Base-by-base conservation (phyloP, 2,329 filamentous ascomycete genomes). In the Alternaria postmessia region DNA sequence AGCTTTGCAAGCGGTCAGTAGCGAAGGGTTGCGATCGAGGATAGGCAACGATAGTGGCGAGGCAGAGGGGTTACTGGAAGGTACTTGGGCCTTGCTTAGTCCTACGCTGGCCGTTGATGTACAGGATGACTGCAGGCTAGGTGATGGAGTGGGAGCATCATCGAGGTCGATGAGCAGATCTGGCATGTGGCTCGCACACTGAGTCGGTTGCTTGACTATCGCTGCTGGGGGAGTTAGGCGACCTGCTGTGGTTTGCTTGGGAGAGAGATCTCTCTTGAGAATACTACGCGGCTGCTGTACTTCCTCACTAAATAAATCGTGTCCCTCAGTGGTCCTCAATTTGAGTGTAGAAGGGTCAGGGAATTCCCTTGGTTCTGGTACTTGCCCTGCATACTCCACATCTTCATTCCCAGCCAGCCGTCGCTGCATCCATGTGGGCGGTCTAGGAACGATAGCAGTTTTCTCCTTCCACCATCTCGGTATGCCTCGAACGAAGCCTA, bases 401-500 rank as follows among this genome's bases (percentile, higher is more conserved):
- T 61, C 55, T 0, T 57, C 53, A 3, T 52, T 64, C 3, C 38
- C 48, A 7, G 64, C 62, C 20, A 71, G 36, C 12, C 61, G 65
- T 16, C 55, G 63, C 57, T 75, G 64, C 61, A 73, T 65, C 73
- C 74, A 75, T 3, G 69, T 75, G 7, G 54, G 62, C 1, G 58
- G 55, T 22, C 61, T 51, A 5, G 54, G 26, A 32, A 47, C 32
- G 5, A 80, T 68, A 1, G 73, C 73, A 22, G 63, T 68, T 67
- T 83, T 82, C 54, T 88, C 83, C 54, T 81, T 80, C 71, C 82
- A 88, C 87, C 87, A 89, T 7, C 77, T 75, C 8, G 87, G 87
- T 16, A 84, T 78, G 3, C 79, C 78, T 8, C 64, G 41, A 2
- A 79, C 78, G 51, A 96, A 85, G 0, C 94, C 94, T 3, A 96